Conservation (phyloP, 1,284 basidiomycete genomes). For the Neotropicomus parvogracilis region DNA sequence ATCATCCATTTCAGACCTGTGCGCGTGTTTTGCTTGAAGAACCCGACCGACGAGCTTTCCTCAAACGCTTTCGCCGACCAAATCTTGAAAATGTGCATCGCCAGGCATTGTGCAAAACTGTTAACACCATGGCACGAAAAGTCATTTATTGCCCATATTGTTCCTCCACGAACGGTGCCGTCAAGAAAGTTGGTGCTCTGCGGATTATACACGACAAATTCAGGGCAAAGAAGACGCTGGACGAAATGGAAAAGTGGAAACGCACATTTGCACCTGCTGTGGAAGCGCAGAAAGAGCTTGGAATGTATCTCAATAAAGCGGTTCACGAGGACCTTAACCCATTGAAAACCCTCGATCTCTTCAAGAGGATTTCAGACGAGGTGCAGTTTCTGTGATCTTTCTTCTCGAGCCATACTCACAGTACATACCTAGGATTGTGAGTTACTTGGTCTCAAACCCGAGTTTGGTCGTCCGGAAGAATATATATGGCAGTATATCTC, state of each 20-base stretch:
- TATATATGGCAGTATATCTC: conserved; percentile 99
- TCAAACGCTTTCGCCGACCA: conserved; percentile 87
- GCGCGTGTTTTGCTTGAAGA: conserved; percentile 92
- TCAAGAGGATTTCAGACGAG: conserved; percentile 90
- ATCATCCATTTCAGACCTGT: conserved; percentile 64
- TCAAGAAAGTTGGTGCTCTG: conserved; percentile 93
- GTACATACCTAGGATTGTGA: conserved; percentile 75
- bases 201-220: conserved; percentile 99
- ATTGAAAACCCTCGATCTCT: conserved; percentile 89
- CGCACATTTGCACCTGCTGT: conserved; percentile 81
- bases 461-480: conserved; percentile 91
- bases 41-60: conserved; percentile 77
- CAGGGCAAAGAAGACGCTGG: conserved; percentile 89
- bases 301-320: conserved; percentile 83
- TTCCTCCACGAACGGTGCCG: conserved; percentile 88
- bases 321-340: conserved; percentile 94
- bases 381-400: conserved; percentile 36
- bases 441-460: conserved; percentile 86
- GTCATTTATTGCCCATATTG: conserved; percentile 93
- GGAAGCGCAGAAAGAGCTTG: conserved; percentile 85
- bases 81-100: conserved; percentile 94
- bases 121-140: conserved; percentile 88
- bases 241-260: conserved; percentile 88
- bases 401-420: conserved; percentile 1
- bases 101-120: conserved; percentile 82